Percentiles rank a stretch among this genome's conserved stretches.
phyloP scores from a whole-genome alignment of 352 stramenopile species.

The Plasmopara halstedii region DNA sequence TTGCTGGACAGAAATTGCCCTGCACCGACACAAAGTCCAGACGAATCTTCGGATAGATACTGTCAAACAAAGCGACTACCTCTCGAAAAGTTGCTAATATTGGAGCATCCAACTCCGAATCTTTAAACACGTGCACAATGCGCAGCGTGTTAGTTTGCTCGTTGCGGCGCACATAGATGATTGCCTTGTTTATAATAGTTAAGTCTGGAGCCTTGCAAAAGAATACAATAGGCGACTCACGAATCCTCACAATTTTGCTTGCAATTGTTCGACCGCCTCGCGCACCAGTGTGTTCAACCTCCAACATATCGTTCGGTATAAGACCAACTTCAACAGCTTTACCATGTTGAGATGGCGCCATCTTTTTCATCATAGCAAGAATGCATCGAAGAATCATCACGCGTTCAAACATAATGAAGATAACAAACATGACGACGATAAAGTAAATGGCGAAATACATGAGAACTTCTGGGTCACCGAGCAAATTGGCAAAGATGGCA shows the following conservation, averaged over 20 bases:
- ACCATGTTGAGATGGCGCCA: slow-evolving; percentile 26
- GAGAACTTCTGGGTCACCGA: slow-evolving; percentile 35
- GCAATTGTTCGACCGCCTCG: slow-evolving; percentile 39
- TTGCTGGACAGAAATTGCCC: slow-evolving; percentile 45
- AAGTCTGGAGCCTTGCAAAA: slow-evolving; percentile 84
- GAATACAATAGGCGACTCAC: slow-evolving; percentile 69
- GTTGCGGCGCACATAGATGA: slow-evolving; percentile 85
- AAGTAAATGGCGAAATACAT: slow-evolving; percentile 58
- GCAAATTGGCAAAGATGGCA: slow-evolving; percentile 40
- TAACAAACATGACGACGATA: slow-evolving; percentile 29
- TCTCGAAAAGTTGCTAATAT: slow-evolving; percentile 5
- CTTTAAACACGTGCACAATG: slow-evolving; percentile 67
- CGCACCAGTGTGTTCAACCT: slow-evolving; percentile 29
- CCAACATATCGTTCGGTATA: neutral
- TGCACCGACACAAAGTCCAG: slow-evolving; percentile 65
- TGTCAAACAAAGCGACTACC: slow-evolving; percentile 6
- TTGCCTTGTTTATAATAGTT: slow-evolving; percentile 85
- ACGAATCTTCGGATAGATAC: slow-evolving; percentile 77
- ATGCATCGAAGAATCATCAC: slow-evolving; percentile 30
- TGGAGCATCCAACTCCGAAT: slow-evolving; percentile 14
- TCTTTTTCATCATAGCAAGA: slow-evolving; percentile 26
- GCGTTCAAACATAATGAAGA: slow-evolving; percentile 52
- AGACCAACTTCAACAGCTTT: slow-evolving; percentile 11
- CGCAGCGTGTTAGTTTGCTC: slow-evolving; percentile 79
- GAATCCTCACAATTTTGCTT: slow-evolving; percentile 36